Conservation (phyloP, 73 alveolate species). For the Tetrahymena thermophila region DNA sequence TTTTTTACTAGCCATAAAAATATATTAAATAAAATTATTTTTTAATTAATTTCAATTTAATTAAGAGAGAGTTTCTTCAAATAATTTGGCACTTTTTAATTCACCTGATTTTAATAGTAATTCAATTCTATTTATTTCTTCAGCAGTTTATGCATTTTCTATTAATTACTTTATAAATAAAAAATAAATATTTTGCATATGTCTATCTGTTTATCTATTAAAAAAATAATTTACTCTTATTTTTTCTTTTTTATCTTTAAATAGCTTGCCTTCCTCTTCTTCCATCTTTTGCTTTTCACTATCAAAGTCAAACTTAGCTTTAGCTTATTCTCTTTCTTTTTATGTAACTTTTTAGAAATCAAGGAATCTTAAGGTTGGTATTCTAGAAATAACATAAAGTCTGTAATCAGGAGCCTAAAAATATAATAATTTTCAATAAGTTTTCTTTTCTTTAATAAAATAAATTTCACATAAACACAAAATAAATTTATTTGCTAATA, state of each 20-base stretch:
- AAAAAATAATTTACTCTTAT: background rate
- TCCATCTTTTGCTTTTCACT: background rate
- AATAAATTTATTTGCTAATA: background rate
- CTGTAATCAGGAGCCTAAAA: constrained; percentile 22
- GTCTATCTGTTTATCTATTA: background rate
- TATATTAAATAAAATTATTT: too few relatives aligned
- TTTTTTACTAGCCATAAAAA: too few relatives aligned
- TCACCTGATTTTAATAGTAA: background rate
- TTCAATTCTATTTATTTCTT: background rate
- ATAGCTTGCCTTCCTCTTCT: background rate
- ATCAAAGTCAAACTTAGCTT: background rate
- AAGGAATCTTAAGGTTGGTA: constrained; percentile 20
- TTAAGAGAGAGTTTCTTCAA: background rate
- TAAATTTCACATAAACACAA: too few relatives aligned
- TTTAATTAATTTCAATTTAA: background rate
- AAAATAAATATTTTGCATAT: background rate
- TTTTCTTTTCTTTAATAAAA: too few relatives aligned
- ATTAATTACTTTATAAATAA: background rate
- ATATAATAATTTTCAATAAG: too few relatives aligned
- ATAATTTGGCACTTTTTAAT: background rate
- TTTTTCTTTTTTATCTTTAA: background rate
- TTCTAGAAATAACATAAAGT: constrained; percentile 21
- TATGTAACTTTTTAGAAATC: constrained; percentile 18
- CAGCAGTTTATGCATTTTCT: background rate
- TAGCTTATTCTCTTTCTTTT: background rate